Base-by-base conservation (phyloP, 202 grass and related monocot genomes). In the Elaeis oleifera region DNA sequence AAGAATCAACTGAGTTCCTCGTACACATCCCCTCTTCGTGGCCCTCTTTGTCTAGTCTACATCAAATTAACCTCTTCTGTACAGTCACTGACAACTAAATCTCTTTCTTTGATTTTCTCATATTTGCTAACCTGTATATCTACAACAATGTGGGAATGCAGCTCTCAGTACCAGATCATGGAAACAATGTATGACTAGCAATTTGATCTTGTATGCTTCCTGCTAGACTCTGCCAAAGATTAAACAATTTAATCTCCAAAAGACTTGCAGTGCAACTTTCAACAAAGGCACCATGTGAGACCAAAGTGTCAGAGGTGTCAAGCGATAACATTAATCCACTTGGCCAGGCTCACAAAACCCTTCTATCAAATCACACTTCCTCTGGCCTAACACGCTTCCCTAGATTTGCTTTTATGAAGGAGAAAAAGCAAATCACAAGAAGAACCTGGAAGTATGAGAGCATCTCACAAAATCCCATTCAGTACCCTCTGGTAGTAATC, bases 401-500 rank as follows among this genome's bases (percentile, higher is more conserved):
- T 53, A 71, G 31, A 74, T 79, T 68, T 81, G 71, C 26, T 54
- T 53, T 51, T 16, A 11, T 57, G 51, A 69, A 61, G 51, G 68
- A 39, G 71, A 44, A 78, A 51, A 78, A 51, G 57, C 44, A 76
- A 74, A 81, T 29, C 66, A 29, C 50, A 60, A 57, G 16, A 68
- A 69, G 16, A 36, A 69, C 18, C 11, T 13, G 36, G 1, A 44
- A 53, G 60, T 55, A 64, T 24, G 5, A 49, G 16, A 5, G 23
- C 48, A 27, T 24, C 64, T 89, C 83, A 99, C 56, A 99, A 84
- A 82, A 99, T 99, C 50, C 94, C 94, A 78, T 99, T 99, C 57
- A 99, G 65, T 65, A 99, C 94, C 58, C 88, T 84, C 71, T 99
- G 88, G 58, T 99, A 99, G 53, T 99, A 99, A 74, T 99, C 94